Evolutionary conservation across 2,329 filamentous ascomycete genomes (phyloP).

Genomic region (Helminthosporium solani): DNA sequence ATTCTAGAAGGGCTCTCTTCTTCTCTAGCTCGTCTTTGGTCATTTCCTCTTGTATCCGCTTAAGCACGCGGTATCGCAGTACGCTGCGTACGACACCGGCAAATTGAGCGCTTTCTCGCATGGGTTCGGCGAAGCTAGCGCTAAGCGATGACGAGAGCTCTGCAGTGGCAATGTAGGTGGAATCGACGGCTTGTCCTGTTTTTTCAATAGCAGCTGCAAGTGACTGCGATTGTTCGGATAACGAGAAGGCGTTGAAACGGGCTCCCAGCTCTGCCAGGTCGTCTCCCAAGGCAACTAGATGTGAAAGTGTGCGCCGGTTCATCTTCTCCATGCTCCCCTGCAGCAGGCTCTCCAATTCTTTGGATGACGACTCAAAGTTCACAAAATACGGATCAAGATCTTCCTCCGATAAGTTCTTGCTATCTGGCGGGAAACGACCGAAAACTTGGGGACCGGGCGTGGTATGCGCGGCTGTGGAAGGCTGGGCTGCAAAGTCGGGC

Average conservation of each 20-base stretch:
- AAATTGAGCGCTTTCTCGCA: slow-evolving; percentile 97
- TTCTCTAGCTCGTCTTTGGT: slow-evolving; percentile 89
- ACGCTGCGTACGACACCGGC: slow-evolving; percentile 90
- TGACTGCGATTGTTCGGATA: slow-evolving; percentile 86
- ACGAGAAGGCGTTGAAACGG: slow-evolving; percentile 93
- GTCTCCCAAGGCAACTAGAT: slow-evolving; percentile 77
- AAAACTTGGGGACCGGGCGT: slow-evolving; percentile 65
- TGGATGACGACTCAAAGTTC: slow-evolving; percentile 86
- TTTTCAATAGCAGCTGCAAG: slow-evolving; percentile 92
- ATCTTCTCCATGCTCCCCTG: slow-evolving; percentile 96
- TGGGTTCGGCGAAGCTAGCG: slow-evolving; percentile 92
- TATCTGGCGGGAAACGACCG: slow-evolving; percentile 78
- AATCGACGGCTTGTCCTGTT: slow-evolving; percentile 90
- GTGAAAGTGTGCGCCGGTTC: slow-evolving; percentile 83
- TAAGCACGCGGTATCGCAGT: slow-evolving; percentile 83
- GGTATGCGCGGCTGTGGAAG: slow-evolving; percentile 58
- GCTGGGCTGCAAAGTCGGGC: slow-evolving; percentile 49
- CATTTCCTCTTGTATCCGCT: slow-evolving; percentile 96
- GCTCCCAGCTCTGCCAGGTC: slow-evolving; percentile 92
- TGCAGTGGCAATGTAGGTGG: slow-evolving; percentile 92
- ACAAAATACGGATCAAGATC: slow-evolving; percentile 96
- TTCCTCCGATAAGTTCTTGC: slow-evolving; percentile 75
- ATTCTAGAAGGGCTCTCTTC: slow-evolving; percentile 78
- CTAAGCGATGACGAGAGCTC: slow-evolving; percentile 86
- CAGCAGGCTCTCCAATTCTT: slow-evolving; percentile 83